phyloP scores from a whole-genome alignment of 257 asterid species.

The Penstemon barbatus region DNA sequence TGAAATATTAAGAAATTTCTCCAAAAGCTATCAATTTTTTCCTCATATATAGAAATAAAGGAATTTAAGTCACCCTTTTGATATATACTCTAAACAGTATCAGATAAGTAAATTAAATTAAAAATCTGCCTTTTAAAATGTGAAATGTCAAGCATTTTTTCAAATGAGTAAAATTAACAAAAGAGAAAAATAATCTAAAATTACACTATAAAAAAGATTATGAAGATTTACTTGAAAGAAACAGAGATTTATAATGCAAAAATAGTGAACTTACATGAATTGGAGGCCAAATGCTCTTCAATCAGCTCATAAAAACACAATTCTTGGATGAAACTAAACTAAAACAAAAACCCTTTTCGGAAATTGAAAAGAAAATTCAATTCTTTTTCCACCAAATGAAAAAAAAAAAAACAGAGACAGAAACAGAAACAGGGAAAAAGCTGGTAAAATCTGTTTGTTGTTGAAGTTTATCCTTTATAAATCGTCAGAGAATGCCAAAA shows the following conservation, averaged over 20 bases:
- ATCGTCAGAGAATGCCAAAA: slow-evolving; percentile 51
- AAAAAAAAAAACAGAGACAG: neutral
- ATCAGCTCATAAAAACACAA: slow-evolving; percentile 1
- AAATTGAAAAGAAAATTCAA: too few relatives aligned
- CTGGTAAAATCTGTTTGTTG: slow-evolving; percentile 29
- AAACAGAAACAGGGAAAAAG: slow-evolving; percentile 14
- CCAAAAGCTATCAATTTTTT: too few relatives aligned
- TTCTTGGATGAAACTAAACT: neutral
- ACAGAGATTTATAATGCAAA: neutral
- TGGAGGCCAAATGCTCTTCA: slow-evolving; percentile 3
- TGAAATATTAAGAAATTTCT: too few relatives aligned
- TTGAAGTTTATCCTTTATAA: slow-evolving; percentile 34
- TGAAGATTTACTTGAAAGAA: too few relatives aligned
- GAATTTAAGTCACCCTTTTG: too few relatives aligned
- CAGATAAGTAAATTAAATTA: neutral
- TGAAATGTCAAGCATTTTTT: slow-evolving; percentile 16
- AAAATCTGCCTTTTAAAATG: slow-evolving; percentile 6
- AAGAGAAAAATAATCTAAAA: too few relatives aligned
- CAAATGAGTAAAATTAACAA: neutral
- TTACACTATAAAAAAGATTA: too few relatives aligned
- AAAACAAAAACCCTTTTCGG: neutral
- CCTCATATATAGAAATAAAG: too few relatives aligned
- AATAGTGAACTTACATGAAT: slow-evolving; percentile 39
- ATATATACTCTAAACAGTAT: too few relatives aligned
- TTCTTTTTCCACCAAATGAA: neutral